Conservation (phyloP, 345 rosid species). For the Eucalyptus pumila region DNA sequence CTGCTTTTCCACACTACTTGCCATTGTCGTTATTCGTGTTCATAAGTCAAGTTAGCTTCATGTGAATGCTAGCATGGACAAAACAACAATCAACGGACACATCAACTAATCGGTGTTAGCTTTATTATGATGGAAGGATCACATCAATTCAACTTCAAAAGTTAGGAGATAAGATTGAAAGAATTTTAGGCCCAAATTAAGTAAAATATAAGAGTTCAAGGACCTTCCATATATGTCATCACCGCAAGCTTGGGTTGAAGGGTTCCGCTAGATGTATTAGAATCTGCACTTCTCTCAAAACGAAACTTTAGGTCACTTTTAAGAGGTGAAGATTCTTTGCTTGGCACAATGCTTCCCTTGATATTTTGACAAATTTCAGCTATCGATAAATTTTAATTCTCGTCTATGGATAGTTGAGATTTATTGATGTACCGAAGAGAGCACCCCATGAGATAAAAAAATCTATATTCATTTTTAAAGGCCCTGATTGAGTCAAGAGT, state of each 20-base stretch:
- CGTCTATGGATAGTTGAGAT: not conserved
- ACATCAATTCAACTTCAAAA: not conserved
- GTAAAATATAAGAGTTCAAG: not conserved
- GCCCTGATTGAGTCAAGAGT: not conserved
- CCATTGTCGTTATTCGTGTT: not conserved
- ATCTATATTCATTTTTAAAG: not conserved
- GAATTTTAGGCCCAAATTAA: not conserved
- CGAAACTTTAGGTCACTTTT: not conserved
- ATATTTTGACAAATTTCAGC: too few species aligned
- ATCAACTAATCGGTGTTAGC: not conserved
- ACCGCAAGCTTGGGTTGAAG: not conserved
- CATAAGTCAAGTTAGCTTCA: not conserved
- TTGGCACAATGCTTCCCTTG: not conserved
- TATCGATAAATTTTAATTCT: too few species aligned
- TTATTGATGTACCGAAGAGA: not conserved
- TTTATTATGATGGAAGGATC: not conserved
- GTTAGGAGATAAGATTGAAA: not conserved
- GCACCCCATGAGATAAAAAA: not conserved
- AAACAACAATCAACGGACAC: not conserved
- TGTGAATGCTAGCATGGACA: not conserved
- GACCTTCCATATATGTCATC: not conserved
- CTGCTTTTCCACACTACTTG: not conserved
- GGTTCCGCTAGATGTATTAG: not conserved
- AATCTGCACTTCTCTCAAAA: not conserved
- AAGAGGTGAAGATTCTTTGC: not conserved